Conservation (phyloP, 2,329 filamentous ascomycete species). For the Ceratocystis papillata region DNA sequence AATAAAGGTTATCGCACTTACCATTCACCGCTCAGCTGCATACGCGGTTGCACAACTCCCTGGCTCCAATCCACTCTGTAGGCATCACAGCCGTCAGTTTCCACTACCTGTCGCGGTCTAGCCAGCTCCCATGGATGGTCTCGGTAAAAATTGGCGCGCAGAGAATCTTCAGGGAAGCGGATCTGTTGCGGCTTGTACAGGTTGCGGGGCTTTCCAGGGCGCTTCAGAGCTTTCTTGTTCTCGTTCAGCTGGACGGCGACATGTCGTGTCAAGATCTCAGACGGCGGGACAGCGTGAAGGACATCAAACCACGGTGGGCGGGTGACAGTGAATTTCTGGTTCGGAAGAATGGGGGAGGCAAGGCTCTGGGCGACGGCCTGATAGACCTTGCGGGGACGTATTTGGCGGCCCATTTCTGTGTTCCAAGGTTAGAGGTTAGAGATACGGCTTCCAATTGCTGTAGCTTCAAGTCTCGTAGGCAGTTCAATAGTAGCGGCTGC, state of each 20-base stretch:
- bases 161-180: conserved; percentile 68
- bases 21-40: conserved; percentile 76
- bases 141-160: conserved; percentile 73
- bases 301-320: conserved; percentile 42
- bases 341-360: conserved; percentile 34
- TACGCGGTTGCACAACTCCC: conserved; percentile 59
- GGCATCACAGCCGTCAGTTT: conserved; percentile 73
- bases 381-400: conserved; percentile 39
- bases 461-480: neutral
- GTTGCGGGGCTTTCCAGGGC: conserved; percentile 50
- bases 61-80: conserved; percentile 69
- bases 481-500: neutral
- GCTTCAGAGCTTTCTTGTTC: conserved; percentile 31
- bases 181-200: conserved; percentile 73
- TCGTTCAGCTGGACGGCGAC: conserved; percentile 33
- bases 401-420: conserved; percentile 36
- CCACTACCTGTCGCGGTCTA: conserved; percentile 71
- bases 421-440: neutral
- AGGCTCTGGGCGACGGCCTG: conserved; percentile 38
- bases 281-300: conserved; percentile 44
- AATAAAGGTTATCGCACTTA: conserved; percentile 33
- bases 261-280: conserved; percentile 47
- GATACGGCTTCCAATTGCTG: neutral
- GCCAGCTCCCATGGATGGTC: conserved; percentile 98
- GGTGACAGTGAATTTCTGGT: conserved; percentile 29